Evolutionary conservation across 2,329 filamentous ascomycete genomes (phyloP).

Genomic region (Botrytis elliptica): DNA sequence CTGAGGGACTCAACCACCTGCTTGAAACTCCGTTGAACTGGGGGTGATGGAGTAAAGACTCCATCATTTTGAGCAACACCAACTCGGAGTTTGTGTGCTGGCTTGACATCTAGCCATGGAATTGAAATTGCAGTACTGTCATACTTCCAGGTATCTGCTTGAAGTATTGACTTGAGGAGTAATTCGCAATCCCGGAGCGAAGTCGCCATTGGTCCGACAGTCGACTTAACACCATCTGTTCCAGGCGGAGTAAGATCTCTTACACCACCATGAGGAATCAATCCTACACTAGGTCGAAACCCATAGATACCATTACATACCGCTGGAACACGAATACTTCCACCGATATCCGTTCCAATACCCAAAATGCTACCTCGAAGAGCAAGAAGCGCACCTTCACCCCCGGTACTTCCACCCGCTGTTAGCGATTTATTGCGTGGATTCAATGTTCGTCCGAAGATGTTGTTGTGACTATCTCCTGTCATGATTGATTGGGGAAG

Average conservation of each 20-base stretch:
- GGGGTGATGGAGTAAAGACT: background rate
- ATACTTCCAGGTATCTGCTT: slow-evolving; percentile 9
- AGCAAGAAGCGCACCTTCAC: slow-evolving; percentile 35
- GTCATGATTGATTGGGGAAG: slow-evolving; percentile 3
- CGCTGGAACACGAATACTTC: slow-evolving; percentile 7
- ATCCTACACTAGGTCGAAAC: background rate
- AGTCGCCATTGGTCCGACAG: slow-evolving; percentile 2
- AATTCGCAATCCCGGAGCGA: background rate
- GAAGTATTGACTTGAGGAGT: slow-evolving; percentile 21
- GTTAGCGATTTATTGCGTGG: slow-evolving; percentile 37
- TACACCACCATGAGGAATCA: background rate
- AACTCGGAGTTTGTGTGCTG: background rate
- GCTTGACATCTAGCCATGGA: background rate
- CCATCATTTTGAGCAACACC: slow-evolving; percentile 2
- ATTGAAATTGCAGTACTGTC: slow-evolving; percentile 41
- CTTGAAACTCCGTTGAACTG: background rate
- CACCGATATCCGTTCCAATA: slow-evolving; percentile 36
- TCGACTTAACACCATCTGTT: background rate
- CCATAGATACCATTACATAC: slow-evolving; percentile 4
- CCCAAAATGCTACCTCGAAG: slow-evolving; percentile 34
- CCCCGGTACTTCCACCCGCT: slow-evolving; percentile 36
- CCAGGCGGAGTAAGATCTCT: background rate
- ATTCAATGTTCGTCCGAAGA: slow-evolving; percentile 43
- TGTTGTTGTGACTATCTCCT: slow-evolving; percentile 37
- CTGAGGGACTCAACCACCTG: background rate